These are phyloP conservation scores for Pythium plurisporium DNA, from an alignment of 352 stramenopile species.

Conservation along the genomic window DNA sequence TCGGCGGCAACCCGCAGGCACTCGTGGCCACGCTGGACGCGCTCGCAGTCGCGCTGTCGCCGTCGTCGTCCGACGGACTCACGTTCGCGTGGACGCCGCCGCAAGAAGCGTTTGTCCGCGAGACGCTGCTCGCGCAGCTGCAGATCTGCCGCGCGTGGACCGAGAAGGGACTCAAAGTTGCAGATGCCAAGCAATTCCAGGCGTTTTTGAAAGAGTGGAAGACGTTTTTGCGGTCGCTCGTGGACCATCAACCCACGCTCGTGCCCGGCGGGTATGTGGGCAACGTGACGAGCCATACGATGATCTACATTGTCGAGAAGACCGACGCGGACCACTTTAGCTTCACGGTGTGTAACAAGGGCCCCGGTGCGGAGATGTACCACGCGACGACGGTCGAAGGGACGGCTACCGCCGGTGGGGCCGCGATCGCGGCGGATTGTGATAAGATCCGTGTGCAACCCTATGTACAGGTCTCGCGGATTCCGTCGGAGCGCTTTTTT, in stretches of 20 bases:
- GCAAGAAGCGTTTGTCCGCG: slow-evolving; percentile 50
- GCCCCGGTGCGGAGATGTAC: slow-evolving; percentile 79
- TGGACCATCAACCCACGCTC: slow-evolving; percentile 43
- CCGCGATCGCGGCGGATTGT: slow-evolving; percentile 13
- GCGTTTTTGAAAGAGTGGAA: slow-evolving; percentile 70
- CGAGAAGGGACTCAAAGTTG: slow-evolving; percentile 52
- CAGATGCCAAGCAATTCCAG: slow-evolving; percentile 61
- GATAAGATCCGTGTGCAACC: slow-evolving; percentile 81
- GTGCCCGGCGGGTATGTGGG: slow-evolving; percentile 78
- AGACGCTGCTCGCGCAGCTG: slow-evolving; percentile 52
- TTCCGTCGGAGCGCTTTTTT: slow-evolving; percentile 58
- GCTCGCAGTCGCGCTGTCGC: slow-evolving; percentile 37
- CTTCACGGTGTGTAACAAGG: slow-evolving; percentile 89
- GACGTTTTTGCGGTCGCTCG: slow-evolving; percentile 36
- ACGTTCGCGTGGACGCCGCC: slow-evolving; percentile 42
- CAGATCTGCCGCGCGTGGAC: slow-evolving; percentile 44
- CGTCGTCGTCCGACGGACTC: slow-evolving; percentile 9
- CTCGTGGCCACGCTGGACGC: slow-evolving; percentile 44
- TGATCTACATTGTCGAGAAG: slow-evolving; percentile 85
- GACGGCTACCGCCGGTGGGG: background rate
- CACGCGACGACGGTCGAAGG: slow-evolving; percentile 38
- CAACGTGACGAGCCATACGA: slow-evolving; percentile 62
- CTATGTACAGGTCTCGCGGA: slow-evolving; percentile 58
- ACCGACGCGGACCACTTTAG: slow-evolving; percentile 48
- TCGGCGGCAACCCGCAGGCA: slow-evolving; percentile 61